phyloP scores from a whole-genome alignment of 306 rosid species.

The Gillenia trifoliata region DNA sequence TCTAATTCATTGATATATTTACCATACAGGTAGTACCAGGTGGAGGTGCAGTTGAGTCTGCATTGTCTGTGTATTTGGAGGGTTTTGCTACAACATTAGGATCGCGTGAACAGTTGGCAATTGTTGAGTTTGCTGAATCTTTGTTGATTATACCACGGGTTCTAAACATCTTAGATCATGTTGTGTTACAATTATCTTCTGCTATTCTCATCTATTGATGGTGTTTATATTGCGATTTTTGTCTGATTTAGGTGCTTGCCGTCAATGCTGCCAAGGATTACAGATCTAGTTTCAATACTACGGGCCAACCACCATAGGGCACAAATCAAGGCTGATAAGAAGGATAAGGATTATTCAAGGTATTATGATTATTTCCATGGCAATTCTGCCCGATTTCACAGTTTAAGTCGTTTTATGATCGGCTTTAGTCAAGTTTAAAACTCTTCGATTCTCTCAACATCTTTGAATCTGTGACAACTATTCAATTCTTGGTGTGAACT shows the following conservation, averaged over 20 bases:
- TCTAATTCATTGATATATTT: background rate
- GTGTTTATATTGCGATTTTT: conserved; percentile 7
- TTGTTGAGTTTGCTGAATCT: conserved; percentile 95
- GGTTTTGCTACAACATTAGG: conserved; percentile 95
- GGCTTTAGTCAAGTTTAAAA: too few species aligned
- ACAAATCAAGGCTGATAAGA: conserved; percentile 82
- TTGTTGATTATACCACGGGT: conserved; percentile 56
- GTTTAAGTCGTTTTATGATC: too few species aligned
- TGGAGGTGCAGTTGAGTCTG: conserved; percentile 46
- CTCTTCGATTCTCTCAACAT: too few species aligned
- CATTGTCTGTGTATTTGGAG: conserved; percentile 82
- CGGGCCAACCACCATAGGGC: conserved; percentile 86
- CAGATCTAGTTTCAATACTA: conserved; percentile 84
- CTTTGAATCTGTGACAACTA: too few species aligned
- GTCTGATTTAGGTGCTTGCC: conserved; percentile 68
- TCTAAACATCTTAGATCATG: background rate
- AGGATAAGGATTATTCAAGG: conserved; percentile 65
- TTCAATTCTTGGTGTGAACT: too few species aligned
- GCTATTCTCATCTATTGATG: background rate
- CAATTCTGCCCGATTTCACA: background rate
- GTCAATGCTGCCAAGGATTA: conserved; percentile 98
- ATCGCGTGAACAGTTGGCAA: too few species aligned
- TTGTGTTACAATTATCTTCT: background rate
- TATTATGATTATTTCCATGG: conserved; percentile 22
- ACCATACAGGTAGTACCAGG: conserved; percentile 89